A percentile compares a stretch with the other conserved stretches of the same genome.
Evolutionary conservation across 2,329 filamentous ascomycete genomes (phyloP).

Genomic region (Diaporthe citrichinensis): DNA sequence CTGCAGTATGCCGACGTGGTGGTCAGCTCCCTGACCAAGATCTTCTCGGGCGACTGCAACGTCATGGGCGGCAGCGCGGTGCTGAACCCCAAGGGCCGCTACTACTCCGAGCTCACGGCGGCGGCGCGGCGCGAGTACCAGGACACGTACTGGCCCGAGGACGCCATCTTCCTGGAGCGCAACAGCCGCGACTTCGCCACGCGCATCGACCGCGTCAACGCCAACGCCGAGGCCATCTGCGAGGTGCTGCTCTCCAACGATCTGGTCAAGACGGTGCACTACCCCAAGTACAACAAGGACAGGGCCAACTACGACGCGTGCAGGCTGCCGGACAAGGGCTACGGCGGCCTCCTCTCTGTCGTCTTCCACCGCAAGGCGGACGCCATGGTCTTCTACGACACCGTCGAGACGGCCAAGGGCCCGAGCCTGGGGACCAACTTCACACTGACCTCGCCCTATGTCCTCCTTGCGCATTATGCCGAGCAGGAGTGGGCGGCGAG

Average conservation of each 20-base stretch:
- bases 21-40: slow-evolving; percentile 94
- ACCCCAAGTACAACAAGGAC: slow-evolving; percentile 84
- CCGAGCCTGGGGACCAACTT: slow-evolving; percentile 98
- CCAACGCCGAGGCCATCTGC: slow-evolving; percentile 87
- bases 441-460: slow-evolving; percentile 91
- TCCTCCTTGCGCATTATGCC: slow-evolving; percentile 89
- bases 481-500: slow-evolving; percentile 92
- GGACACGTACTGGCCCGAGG: slow-evolving; percentile 94
- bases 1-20: slow-evolving; percentile 91
- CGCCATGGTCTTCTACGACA: slow-evolving; percentile 87
- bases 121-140: slow-evolving; percentile 79
- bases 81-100: slow-evolving; percentile 75
- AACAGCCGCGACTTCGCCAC: slow-evolving; percentile 93
- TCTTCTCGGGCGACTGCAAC: slow-evolving; percentile 97
- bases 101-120: slow-evolving; percentile 78
- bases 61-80: slow-evolving; percentile 92
- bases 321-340: slow-evolving; percentile 81
- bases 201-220: slow-evolving; percentile 87
- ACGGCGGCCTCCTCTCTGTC: slow-evolving; percentile 90
- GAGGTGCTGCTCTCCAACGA: slow-evolving; percentile 74
- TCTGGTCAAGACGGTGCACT: slow-evolving; percentile 83
- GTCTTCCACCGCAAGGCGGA: slow-evolving; percentile 80
- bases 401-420: slow-evolving; percentile 89
- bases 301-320: slow-evolving; percentile 83
- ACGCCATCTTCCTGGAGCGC: slow-evolving; percentile 93